These are phyloP conservation scores for Herpetomonas muscarum DNA, from an alignment of 208 protist species.

Conservation along the genomic window DNA sequence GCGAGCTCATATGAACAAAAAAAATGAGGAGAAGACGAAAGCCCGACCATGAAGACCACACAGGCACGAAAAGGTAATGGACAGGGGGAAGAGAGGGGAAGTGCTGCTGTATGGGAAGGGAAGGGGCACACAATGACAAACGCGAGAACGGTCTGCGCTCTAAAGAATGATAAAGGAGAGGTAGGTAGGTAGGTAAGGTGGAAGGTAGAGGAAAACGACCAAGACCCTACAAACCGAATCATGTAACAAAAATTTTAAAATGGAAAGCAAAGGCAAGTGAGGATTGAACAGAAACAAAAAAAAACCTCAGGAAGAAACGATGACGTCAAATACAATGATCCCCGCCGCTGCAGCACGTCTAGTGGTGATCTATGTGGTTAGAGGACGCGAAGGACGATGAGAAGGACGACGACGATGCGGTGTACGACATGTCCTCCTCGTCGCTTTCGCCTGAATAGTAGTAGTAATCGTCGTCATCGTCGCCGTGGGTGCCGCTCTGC, in stretches of 20 bases:
- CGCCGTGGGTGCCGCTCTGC: conserved; percentile 6
- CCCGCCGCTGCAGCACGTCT: not conserved
- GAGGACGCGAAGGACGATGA: conserved; percentile 14
- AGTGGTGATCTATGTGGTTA: not conserved
- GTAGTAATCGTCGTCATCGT: not conserved
- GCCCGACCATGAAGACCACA: not conserved
- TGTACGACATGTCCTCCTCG: conserved; percentile 21
- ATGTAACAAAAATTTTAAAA: too few species aligned
- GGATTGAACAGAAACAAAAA: too few species aligned
- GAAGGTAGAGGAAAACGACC: too few species aligned
- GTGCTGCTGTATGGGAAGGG: not conserved
- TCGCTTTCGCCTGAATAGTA: conserved; percentile 1
- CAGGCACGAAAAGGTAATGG: not conserved
- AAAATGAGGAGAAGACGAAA: conserved; percentile 1
- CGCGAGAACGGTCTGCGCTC: not conserved
- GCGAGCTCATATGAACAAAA: not conserved
- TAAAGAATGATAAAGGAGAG: too few species aligned
- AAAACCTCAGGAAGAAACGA: too few species aligned
- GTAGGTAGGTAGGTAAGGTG: too few species aligned
- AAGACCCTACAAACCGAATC: too few species aligned
- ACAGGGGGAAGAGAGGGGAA: not conserved
- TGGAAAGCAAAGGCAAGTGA: too few species aligned
- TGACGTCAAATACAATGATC: not conserved
- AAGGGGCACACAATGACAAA: not conserved
- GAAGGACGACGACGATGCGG: conserved; percentile 8